A percentile compares a stretch with the other conserved stretches of the same genome.
Conservation (phyloP, 164 flowering plant species). For the Liriodendron chinense region DNA sequence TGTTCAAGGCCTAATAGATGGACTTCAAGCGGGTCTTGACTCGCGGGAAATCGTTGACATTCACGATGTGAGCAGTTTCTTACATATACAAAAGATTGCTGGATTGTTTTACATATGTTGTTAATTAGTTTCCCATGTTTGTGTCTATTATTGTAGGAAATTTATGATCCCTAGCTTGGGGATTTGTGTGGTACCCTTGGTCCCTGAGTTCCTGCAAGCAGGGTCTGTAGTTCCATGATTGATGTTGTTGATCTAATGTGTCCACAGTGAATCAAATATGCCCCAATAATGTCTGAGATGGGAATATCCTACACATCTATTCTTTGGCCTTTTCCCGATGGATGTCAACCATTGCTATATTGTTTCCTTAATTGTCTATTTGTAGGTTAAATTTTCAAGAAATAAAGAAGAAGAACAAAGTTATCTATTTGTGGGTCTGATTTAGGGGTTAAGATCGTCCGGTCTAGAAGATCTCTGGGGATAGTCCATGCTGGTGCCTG, state of each 20-base stretch:
- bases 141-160: not conserved
- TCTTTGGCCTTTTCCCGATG: no score
- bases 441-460: not conserved
- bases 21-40: constrained; percentile 64
- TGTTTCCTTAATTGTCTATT: no score
- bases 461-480: not conserved
- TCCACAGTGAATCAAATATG: not conserved
- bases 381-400: no score
- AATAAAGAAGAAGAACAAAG: no score
- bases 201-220: not conserved
- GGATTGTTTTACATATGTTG: not conserved
- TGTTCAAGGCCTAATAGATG: constrained; percentile 81
- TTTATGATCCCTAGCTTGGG: not conserved
- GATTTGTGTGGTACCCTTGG: not conserved
- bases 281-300: not conserved
- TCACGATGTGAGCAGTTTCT: constrained; percentile 55
- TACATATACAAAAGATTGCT: not conserved
- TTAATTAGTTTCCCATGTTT: not conserved
- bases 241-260: not conserved
- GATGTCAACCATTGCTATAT: no score
- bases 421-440: not conserved
- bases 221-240: not conserved
- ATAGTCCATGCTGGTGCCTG: not conserved
- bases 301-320: not conserved
- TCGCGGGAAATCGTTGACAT: constrained; percentile 71